Evolutionary conservation across 805 yeast species (phyloP).

Genomic region (Saccharomycopsis guyanensis): DNA sequence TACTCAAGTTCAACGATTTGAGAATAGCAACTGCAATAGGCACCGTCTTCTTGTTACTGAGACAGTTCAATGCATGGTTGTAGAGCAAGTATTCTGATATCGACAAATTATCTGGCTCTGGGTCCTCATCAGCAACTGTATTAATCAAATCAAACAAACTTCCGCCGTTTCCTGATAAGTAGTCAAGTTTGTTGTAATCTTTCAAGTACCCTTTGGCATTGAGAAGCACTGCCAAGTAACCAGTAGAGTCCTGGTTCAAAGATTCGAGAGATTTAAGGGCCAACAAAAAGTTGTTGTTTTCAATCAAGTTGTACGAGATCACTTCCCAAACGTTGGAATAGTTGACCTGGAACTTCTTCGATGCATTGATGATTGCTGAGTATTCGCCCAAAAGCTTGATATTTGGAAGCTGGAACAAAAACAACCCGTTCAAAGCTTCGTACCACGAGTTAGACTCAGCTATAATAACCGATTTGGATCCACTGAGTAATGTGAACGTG

Average conservation of each 20-base stretch:
- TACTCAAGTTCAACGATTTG: constrained; percentile 37
- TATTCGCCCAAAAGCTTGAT: constrained; percentile 35
- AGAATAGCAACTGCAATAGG: constrained; percentile 67
- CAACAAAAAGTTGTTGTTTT: constrained; percentile 43
- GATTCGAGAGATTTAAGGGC: constrained; percentile 52
- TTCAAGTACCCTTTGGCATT: constrained; percentile 57
- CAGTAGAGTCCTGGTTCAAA: constrained; percentile 55
- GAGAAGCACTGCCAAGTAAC: constrained; percentile 51
- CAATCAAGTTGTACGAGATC: constrained; percentile 48
- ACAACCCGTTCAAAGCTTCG: constrained; percentile 50
- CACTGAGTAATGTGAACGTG: constrained; percentile 30
- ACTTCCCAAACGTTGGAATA: constrained; percentile 43
- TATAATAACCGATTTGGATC: constrained; percentile 39
- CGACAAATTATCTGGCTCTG: no score
- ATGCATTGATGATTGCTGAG: constrained; percentile 20
- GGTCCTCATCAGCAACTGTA: not conserved
- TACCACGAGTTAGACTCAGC: constrained; percentile 56
- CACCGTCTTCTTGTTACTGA: constrained; percentile 44
- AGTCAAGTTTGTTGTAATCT: constrained; percentile 26
- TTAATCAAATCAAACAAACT: not conserved
- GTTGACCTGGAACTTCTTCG: constrained; percentile 18
- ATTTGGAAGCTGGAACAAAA: constrained; percentile 55
- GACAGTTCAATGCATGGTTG: constrained; percentile 46
- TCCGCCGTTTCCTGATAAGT: not conserved
- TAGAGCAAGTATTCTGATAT: constrained; percentile 51